phyloP scores from a whole-genome alignment of 2,329 filamentous ascomycete genomes.

The Plenodomus biglobosus region DNA sequence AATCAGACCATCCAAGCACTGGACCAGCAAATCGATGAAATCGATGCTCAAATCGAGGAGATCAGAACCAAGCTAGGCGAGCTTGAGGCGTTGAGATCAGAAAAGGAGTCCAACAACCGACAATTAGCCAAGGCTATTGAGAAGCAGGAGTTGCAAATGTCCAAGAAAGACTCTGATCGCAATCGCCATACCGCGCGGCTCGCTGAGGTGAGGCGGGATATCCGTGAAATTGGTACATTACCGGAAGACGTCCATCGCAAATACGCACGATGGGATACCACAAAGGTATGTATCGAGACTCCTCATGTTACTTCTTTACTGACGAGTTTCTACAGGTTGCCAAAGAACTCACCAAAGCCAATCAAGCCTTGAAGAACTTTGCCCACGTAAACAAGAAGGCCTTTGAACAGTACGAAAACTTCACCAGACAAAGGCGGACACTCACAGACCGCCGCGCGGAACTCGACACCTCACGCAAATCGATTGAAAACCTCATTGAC shows the following conservation, averaged over 20 bases:
- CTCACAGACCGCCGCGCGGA: conserved; percentile 83
- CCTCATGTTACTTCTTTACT: neutral
- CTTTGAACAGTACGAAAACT: conserved; percentile 98
- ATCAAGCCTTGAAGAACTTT: conserved; percentile 92
- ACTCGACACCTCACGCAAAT: conserved; percentile 79
- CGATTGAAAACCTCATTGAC: conserved; percentile 89
- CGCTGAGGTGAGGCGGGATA: conserved; percentile 80
- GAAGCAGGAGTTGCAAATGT: conserved; percentile 83
- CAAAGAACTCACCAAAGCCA: conserved; percentile 78
- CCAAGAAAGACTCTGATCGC: conserved; percentile 88
- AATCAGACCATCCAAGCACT: conserved; percentile 68
- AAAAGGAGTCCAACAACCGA: conserved; percentile 71
- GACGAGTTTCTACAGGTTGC: conserved; percentile 30
- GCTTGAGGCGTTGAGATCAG: conserved; percentile 60
- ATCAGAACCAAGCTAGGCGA: conserved; percentile 57
- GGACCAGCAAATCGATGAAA: conserved; percentile 69
- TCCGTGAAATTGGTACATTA: conserved; percentile 87
- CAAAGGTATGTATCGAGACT: conserved; percentile 59
- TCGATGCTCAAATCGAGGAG: conserved; percentile 71
- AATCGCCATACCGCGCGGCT: conserved; percentile 75
- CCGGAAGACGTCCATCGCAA: conserved; percentile 93
- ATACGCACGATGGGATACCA: conserved; percentile 79
- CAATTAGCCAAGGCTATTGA: conserved; percentile 77
- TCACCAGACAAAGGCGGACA: conserved; percentile 87
- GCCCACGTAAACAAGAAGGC: conserved; percentile 99